Percentiles rank a stretch among this genome's conserved stretches.
Evolutionary conservation across 208 protist genomes (phyloP).

Genomic region (Crithidia thermophila): DNA sequence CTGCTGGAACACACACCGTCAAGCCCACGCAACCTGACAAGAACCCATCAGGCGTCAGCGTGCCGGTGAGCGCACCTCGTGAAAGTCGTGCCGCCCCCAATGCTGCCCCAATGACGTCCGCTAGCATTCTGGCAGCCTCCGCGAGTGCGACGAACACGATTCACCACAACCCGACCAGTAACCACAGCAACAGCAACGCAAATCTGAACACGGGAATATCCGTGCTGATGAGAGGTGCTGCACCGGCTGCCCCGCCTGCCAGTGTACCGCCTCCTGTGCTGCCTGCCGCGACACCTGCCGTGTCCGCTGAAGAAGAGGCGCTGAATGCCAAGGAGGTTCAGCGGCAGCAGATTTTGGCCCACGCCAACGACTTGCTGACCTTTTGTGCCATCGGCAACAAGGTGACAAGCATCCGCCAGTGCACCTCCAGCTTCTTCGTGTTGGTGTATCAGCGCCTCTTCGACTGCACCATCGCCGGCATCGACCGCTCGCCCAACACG

Average conservation of each 20-base stretch:
- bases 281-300: neutral
- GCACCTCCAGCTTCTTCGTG: constrained; percentile 89
- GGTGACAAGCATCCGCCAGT: constrained; percentile 78
- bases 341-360: constrained; percentile 50
- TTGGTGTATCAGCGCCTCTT: constrained; percentile 86
- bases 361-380: constrained; percentile 63
- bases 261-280: neutral
- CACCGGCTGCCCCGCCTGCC: neutral
- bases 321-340: constrained; percentile 35
- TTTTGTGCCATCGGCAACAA: constrained; percentile 65
- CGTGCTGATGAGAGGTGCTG: neutral
- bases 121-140: constrained; percentile 23
- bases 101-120: neutral
- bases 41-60: too few relatives aligned
- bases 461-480: constrained; percentile 63
- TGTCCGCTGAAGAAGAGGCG: neutral
- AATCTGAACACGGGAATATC: too few relatives aligned
- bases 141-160: too few relatives aligned
- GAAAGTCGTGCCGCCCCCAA: neutral
- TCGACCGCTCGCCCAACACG: constrained; percentile 75
- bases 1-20: neutral
- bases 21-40: too few relatives aligned
- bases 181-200: too few relatives aligned
- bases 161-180: too few relatives aligned
- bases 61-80: too few relatives aligned